Evolutionary conservation across 495 filamentous ascomycete species (phyloP).

Genomic region (Glarea lozoyensis): DNA sequence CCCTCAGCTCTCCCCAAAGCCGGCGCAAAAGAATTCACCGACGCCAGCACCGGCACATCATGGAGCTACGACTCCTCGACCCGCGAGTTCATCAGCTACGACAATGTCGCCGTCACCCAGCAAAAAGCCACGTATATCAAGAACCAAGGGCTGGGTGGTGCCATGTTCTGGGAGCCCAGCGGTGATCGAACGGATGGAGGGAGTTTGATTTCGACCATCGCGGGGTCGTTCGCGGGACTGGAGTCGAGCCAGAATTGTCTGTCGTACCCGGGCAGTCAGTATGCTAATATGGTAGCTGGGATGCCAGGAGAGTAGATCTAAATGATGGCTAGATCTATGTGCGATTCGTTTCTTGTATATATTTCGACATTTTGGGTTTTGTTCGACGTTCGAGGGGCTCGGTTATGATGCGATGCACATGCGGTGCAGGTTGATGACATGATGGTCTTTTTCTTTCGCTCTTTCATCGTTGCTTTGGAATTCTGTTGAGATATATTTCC

Average conservation of each 20-base stretch:
- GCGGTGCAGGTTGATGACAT: too few species aligned
- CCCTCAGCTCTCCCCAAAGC: conserved; percentile 40
- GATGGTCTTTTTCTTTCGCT: too few species aligned
- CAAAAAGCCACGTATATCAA: conserved; percentile 60
- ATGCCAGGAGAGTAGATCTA: conserved; percentile 29
- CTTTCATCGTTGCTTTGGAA: too few species aligned
- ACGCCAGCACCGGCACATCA: conserved; percentile 46
- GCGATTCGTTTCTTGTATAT: not conserved
- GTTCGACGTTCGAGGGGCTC: too few species aligned
- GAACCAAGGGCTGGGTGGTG: conserved; percentile 58
- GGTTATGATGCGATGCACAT: too few species aligned
- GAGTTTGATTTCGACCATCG: conserved; percentile 45
- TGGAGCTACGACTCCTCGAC: conserved; percentile 57
- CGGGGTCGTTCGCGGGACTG: conserved; percentile 37
- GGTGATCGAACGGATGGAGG: conserved; percentile 53
- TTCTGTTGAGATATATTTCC: too few species aligned
- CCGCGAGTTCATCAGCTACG: conserved; percentile 66
- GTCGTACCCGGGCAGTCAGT: conserved; percentile 61
- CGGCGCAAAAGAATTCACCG: conserved; percentile 37
- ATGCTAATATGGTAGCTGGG: conserved; percentile 59
- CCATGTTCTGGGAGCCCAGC: conserved; percentile 88
- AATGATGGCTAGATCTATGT: too few species aligned
- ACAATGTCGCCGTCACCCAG: conserved; percentile 49
- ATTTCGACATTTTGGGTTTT: too few species aligned
- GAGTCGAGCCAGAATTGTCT: conserved; percentile 57